Evolutionary conservation across 306 rosid genomes (phyloP), one percentile per base, ranked within the genome.

Genomic region (Abrus pulchellus): DNA sequence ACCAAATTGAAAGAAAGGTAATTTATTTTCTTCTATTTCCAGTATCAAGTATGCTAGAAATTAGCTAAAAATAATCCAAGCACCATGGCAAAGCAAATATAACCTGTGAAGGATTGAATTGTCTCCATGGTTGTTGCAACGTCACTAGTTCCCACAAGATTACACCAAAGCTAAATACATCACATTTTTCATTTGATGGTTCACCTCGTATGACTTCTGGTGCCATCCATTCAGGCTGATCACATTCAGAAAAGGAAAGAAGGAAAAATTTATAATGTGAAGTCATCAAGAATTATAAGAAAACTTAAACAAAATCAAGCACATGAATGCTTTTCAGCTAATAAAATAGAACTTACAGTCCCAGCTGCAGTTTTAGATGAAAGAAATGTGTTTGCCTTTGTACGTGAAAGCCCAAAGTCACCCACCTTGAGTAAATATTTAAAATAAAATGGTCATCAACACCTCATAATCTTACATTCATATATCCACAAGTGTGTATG

Each of bases 181-280:
- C 98, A 20, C 94, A 90, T 77, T 92, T 94, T 88, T 94, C 99
- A 72, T 93, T 89, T 84, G 99, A 94, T 5, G 65, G 94, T 78
- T 94, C 97, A 49, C 92, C 90, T 53, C 92, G 90, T 80, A 94
- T 93, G 77, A 94, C 99, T 91, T 94, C 99, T 41, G 99, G 99
- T 69, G 99, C 99, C 99, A 94, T 93, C 99, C 99, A 94, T 84
- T 93, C 99, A 44, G 99, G 91, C 91, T 88, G 70, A 76, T 55
- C 55, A 49, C 33, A 52, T 74, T 11, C 61, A 84, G 34, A 29
- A 69, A 28, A 13, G 30, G 43, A 2, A 43, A 14, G 38, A 73
- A 20, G 13, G 71, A 44, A 3, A 33, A 41, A 49, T 78, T 81
- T 78, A 82, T 82, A 49, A 50, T 66, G 81, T 79, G 64, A 70